Evolutionary conservation across 345 rosid genomes (phyloP).

Genomic region (Geranium brycei): DNA sequence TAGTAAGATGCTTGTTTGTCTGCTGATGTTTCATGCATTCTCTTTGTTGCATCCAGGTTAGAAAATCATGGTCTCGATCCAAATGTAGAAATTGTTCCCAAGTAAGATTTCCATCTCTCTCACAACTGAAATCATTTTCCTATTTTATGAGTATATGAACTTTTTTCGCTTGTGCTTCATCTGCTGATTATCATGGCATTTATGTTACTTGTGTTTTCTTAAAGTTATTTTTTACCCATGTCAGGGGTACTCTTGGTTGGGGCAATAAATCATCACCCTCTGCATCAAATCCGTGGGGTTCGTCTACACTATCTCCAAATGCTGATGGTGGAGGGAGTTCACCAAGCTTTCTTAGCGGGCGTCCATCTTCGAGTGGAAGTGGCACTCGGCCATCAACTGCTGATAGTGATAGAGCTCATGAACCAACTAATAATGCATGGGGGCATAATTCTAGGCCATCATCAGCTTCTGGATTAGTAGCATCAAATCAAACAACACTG

Average conservation of each 20-base stretch:
- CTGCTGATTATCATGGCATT: not conserved
- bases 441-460: constrained; percentile 82
- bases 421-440: constrained; percentile 48
- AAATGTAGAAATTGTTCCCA: constrained; percentile 95
- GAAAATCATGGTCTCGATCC: constrained; percentile 97
- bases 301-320: constrained; percentile 54
- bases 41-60: constrained; percentile 51
- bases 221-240: constrained; percentile 6
- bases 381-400: constrained; percentile 92
- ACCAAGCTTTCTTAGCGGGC: constrained; percentile 65
- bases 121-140: not conserved
- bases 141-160: not conserved
- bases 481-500: constrained; percentile 59
- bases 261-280: constrained; percentile 68
- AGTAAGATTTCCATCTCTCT: constrained; percentile 40
- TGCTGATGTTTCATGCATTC: constrained; percentile 5
- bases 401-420: constrained; percentile 68
- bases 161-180: not conserved
- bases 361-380: constrained; percentile 92
- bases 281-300: constrained; percentile 78
- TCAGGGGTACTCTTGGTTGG: constrained; percentile 90
- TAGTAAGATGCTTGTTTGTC: constrained; percentile 2
- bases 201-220: not conserved
- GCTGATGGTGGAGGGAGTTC: constrained; percentile 65
- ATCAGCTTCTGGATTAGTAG: constrained; percentile 77